Conservation (phyloP, 129 eudicot genomes). For the Kitagawia praeruptora region DNA sequence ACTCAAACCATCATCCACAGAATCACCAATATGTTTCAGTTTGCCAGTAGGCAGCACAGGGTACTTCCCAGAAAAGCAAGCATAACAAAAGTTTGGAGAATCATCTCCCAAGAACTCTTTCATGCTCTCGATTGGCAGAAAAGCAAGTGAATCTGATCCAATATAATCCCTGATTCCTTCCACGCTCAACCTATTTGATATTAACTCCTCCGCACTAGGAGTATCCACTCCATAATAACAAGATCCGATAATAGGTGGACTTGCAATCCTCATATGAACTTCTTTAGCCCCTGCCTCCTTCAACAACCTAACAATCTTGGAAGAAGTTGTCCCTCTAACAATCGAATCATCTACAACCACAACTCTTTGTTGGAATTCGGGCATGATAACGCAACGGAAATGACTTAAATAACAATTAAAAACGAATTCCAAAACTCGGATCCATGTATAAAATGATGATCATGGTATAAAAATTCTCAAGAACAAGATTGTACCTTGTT, state of each 20-base stretch:
- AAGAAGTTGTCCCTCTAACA: conserved; percentile 71
- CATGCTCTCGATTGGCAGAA: conserved; percentile 48
- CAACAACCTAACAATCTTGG: conserved; percentile 56
- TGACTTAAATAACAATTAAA: too few relatives aligned
- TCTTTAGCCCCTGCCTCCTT: conserved; percentile 78
- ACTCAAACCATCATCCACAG: conserved; percentile 46
- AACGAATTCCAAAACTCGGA: too few relatives aligned
- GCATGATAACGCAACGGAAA: too few relatives aligned
- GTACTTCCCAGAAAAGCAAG: conserved; percentile 62
- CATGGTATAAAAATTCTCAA: too few relatives aligned
- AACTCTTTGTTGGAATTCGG: too few relatives aligned
- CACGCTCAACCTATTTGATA: conserved; percentile 58
- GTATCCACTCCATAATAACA: conserved; percentile 79
- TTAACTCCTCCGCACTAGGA: conserved; percentile 71
- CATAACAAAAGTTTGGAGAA: conserved; percentile 44
- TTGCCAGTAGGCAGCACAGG: conserved; percentile 50
- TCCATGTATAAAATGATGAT: too few relatives aligned
- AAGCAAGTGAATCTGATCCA: conserved; percentile 66
- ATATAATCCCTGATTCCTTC: conserved; percentile 56
- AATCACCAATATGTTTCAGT: conserved; percentile 45
- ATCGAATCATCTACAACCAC: conserved; percentile 81
- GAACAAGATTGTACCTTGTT: too few relatives aligned
- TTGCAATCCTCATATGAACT: conserved; percentile 74
- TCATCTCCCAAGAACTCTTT: conserved; percentile 41
- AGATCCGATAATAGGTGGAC: conserved; percentile 70